Percentiles rank a stretch among this genome's conserved stretches.
Evolutionary conservation across 2,329 filamentous ascomycete species (phyloP).

Genomic region (Didymella segeticola): DNA sequence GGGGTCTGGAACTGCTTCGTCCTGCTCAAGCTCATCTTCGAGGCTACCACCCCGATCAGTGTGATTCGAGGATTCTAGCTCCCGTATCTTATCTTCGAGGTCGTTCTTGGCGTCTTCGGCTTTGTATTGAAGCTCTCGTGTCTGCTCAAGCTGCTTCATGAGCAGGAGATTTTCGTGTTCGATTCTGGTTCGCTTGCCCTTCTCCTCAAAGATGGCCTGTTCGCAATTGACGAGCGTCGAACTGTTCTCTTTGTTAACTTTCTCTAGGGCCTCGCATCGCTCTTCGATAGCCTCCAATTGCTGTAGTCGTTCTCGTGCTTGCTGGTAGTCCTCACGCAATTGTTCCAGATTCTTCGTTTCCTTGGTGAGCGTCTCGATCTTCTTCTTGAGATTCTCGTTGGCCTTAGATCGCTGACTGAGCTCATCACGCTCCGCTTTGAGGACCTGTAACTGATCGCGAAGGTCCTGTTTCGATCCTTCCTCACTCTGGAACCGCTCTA

Average conservation of each 20-base stretch:
- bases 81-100: conserved; percentile 54
- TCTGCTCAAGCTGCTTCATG: conserved; percentile 56
- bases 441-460: conserved; percentile 58
- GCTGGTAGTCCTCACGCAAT: conserved; percentile 55
- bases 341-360: conserved; percentile 53
- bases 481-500: conserved; percentile 53
- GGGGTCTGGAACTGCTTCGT: conserved; percentile 37
- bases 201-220: conserved; percentile 59
- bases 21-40: conserved; percentile 50
- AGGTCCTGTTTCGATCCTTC: conserved; percentile 56
- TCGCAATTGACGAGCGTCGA: conserved; percentile 59
- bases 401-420: conserved; percentile 57
- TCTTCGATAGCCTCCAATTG: conserved; percentile 55
- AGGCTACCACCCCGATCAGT: conserved; percentile 42
- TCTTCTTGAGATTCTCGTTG: conserved; percentile 61
- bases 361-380: conserved; percentile 58
- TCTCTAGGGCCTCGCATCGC: conserved; percentile 53
- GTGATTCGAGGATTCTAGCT: conserved; percentile 47
- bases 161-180: conserved; percentile 57
- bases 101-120: conserved; percentile 57
- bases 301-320: conserved; percentile 52
- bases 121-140: conserved; percentile 55
- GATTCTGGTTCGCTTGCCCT: conserved; percentile 55
- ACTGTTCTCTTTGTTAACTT: conserved; percentile 59
- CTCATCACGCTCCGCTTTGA: conserved; percentile 58